Evolutionary conservation across 1,284 basidiomycete species (phyloP), one percentile per base, ranked within the genome.

Genomic region (Rhodotorula sp.): DNA sequence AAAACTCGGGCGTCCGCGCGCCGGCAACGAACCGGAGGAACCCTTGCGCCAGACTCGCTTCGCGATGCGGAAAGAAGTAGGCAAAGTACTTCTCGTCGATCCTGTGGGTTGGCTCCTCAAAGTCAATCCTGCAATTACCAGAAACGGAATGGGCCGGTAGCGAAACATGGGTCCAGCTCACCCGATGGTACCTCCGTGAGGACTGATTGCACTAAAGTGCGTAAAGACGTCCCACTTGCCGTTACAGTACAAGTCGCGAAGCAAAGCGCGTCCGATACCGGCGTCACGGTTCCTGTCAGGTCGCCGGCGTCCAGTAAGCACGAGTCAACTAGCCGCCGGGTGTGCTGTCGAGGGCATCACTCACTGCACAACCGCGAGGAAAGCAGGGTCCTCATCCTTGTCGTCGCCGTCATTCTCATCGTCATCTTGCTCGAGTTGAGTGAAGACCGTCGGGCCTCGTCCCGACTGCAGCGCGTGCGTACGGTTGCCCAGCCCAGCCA

Each of bases 191-290:
- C 91, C 91, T 24, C 91, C 91, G 2, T 90, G 90, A 22, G 91
- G 89, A 1, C 92, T 90, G 73, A 92, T 91, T 3, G 89, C 89
- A 6, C 90, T 87, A 7, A 93, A 84, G 26, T 91, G 86, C 79
- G 91, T 89, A 76, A 92, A 92, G 6, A 90, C 90, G 77, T 88
- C 89, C 91, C 91, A 93, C 42, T 61, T 29, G 68, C 88, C 90
- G 80, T 92, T 92, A 55, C 89, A 91, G 79, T 93, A 92, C 88
- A 91, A 89, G 77, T 92, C 90, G 68, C 90, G 86, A 33, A 91
- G 89, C 42, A 92, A 84, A 1, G 89, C 88, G 58, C 91, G 86
- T 14, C 90, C 89, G n/a, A 91, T 87, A 76, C 91, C 91, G 15
- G 89, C 89, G 78, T 91, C 91, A 78, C 89, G 88, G 75, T n/a